phyloP scores from a whole-genome alignment of 495 filamentous ascomycete genomes.

The Collariella sp. region DNA sequence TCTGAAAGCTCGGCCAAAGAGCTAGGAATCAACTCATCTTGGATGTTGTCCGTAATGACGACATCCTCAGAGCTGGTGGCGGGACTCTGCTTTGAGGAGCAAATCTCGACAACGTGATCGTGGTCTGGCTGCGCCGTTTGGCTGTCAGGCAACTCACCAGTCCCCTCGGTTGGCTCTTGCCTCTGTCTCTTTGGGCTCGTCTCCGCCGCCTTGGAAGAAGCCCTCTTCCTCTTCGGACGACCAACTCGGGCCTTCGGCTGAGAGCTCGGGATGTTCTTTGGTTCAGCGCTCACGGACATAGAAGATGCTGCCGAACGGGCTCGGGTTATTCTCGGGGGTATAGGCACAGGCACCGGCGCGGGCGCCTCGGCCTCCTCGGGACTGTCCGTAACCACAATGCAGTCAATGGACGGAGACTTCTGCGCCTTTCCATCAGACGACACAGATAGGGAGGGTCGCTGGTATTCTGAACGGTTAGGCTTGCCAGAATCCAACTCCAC shows the following conservation, averaged over 20 bases:
- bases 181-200: conserved; percentile 14
- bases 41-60: not conserved
- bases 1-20: conserved; percentile 6
- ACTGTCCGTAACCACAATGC: conserved; percentile 24
- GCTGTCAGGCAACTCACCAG: conserved; percentile 11
- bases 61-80: not conserved
- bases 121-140: not conserved
- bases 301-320: conserved; percentile 6
- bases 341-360: no score
- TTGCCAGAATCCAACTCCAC: conserved; percentile 37
- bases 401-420: conserved; percentile 11
- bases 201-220: conserved; percentile 15
- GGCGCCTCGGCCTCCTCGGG: conserved; percentile 5
- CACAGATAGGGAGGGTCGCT: conserved; percentile 9
- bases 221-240: conserved; percentile 23
- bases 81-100: not conserved
- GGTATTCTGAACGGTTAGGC: conserved; percentile 15
- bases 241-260: conserved; percentile 8
- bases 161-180: conserved; percentile 7
- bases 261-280: conserved; percentile 11
- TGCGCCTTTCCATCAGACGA: conserved; percentile 20
- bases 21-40: conserved; percentile 6
- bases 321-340: conserved; percentile 6
- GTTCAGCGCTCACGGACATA: not conserved
- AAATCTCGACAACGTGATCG: not conserved